Evolutionary conservation across 2,329 filamentous ascomycete genomes (phyloP).

Genomic region (Cercospora sojina): DNA sequence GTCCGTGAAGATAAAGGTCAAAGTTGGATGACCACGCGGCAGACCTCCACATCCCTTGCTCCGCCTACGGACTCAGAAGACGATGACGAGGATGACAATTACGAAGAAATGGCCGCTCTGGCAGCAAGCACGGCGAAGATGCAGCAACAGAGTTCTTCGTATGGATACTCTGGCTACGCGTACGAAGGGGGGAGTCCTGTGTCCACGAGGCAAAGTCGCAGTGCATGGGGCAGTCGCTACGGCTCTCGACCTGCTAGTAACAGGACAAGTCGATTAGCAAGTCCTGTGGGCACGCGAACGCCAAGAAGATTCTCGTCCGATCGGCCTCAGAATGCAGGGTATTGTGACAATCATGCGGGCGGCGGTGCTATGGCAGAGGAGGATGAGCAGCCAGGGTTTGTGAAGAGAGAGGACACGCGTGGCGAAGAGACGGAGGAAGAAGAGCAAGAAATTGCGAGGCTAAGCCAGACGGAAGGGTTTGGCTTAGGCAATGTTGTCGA

Average conservation of each 20-base stretch:
- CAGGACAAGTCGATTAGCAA: slow-evolving; percentile 42
- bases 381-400: slow-evolving; percentile 48
- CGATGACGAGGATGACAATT: slow-evolving; percentile 36
- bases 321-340: slow-evolving; percentile 18
- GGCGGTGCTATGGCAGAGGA: slow-evolving; percentile 15
- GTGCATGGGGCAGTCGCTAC: slow-evolving; percentile 36
- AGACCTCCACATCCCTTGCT: slow-evolving; percentile 49
- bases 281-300: slow-evolving; percentile 41
- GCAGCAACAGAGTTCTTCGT: slow-evolving; percentile 8
- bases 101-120: slow-evolving; percentile 37
- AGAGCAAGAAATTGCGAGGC: slow-evolving; percentile 52
- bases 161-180: neutral
- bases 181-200: slow-evolving; percentile 24
- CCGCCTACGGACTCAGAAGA: slow-evolving; percentile 25
- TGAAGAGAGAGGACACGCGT: slow-evolving; percentile 40
- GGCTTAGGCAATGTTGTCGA: slow-evolving; percentile 59
- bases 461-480: slow-evolving; percentile 53
- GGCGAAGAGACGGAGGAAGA: slow-evolving; percentile 43
- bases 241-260: slow-evolving; percentile 42
- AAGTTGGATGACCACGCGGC: slow-evolving; percentile 57
- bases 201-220: slow-evolving; percentile 27
- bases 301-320: slow-evolving; percentile 27
- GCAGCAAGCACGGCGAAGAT: slow-evolving; percentile 30
- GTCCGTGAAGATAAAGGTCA: slow-evolving; percentile 63
- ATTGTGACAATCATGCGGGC: slow-evolving; percentile 31